Percentiles rank a stretch among this genome's conserved stretches.
phyloP scores from a whole-genome alignment of 768 basidiomycete genomes.

The Phylloporus sp. region DNA sequence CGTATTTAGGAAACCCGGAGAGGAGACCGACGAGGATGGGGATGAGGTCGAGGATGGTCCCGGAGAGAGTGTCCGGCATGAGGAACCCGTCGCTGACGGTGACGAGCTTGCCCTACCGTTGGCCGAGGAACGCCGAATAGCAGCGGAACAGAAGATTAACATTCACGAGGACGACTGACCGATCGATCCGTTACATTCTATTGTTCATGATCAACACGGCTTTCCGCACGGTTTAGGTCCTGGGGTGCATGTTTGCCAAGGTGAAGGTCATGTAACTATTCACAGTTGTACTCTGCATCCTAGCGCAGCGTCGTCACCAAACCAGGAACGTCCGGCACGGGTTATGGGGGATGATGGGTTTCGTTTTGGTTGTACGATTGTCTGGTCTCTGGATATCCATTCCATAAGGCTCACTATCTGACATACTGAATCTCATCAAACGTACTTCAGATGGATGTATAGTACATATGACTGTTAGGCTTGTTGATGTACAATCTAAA shows the following conservation, averaged over 20 bases:
- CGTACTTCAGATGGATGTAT: background rate
- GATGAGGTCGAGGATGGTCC: constrained; percentile 33
- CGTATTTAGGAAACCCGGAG: constrained; percentile 49
- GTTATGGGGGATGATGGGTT: no score
- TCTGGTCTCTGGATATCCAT: background rate
- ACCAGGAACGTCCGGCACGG: no score
- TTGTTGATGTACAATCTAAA: no score
- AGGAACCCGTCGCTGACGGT: constrained; percentile 2
- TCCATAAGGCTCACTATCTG: no score
- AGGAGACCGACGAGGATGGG: constrained; percentile 45
- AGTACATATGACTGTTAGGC: no score
- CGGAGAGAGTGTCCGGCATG: background rate
- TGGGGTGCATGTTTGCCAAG: background rate
- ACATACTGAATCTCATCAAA: background rate
- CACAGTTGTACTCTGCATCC: background rate
- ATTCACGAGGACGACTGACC: constrained; percentile 50
- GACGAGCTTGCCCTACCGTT: constrained; percentile 1
- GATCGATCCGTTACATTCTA: background rate
- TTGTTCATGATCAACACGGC: background rate
- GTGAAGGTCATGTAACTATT: constrained; percentile 7
- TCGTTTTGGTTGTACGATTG: background rate
- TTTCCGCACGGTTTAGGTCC: background rate
- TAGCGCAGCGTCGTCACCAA: background rate
- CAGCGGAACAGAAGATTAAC: constrained; percentile 36
- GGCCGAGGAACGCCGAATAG: constrained; percentile 17